phyloP scores from a whole-genome alignment of 768 basidiomycete genomes.

The Termitomyces sp. region DNA sequence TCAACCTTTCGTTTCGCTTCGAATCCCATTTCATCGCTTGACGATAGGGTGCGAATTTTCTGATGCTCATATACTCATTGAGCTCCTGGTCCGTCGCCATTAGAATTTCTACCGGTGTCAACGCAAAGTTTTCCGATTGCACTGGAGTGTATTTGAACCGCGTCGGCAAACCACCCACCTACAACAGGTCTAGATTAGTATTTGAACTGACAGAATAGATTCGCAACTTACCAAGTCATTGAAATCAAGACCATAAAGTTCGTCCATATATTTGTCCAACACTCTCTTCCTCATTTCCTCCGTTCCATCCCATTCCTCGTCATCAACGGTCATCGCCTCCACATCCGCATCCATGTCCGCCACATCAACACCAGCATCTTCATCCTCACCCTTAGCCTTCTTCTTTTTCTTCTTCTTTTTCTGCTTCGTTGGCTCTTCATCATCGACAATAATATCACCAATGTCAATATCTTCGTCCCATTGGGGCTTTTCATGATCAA shows the following conservation, averaged over 20 bases:
- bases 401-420: slow-evolving; percentile 51
- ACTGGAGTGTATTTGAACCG: slow-evolving; percentile 89
- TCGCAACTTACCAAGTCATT: slow-evolving; percentile 77
- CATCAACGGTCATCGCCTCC: slow-evolving; percentile 34
- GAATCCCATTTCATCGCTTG: slow-evolving; percentile 57
- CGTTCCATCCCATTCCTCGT: slow-evolving; percentile 81
- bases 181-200: slow-evolving; percentile 2
- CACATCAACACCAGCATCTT: slow-evolving; percentile 53
- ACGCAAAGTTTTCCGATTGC: slow-evolving; percentile 53
- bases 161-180: slow-evolving; percentile 89
- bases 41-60: slow-evolving; percentile 89
- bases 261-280: slow-evolving; percentile 86
- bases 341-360: slow-evolving; percentile 47
- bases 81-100: slow-evolving; percentile 90
- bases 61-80: slow-evolving; percentile 86
- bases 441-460: slow-evolving; percentile 48
- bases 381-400: slow-evolving; percentile 29
- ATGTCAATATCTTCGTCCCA: slow-evolving; percentile 94
- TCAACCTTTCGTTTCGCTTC: slow-evolving; percentile 56
- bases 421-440: slow-evolving; percentile 28
- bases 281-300: slow-evolving; percentile 85
- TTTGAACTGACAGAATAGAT: background rate
- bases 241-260: slow-evolving; percentile 87
- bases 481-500: slow-evolving; percentile 54
- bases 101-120: slow-evolving; percentile 83